Percentiles rank a stretch among this genome's conserved stretches.
phyloP scores from a whole-genome alignment of 768 basidiomycete species.

The Mrakia gelida region DNA sequence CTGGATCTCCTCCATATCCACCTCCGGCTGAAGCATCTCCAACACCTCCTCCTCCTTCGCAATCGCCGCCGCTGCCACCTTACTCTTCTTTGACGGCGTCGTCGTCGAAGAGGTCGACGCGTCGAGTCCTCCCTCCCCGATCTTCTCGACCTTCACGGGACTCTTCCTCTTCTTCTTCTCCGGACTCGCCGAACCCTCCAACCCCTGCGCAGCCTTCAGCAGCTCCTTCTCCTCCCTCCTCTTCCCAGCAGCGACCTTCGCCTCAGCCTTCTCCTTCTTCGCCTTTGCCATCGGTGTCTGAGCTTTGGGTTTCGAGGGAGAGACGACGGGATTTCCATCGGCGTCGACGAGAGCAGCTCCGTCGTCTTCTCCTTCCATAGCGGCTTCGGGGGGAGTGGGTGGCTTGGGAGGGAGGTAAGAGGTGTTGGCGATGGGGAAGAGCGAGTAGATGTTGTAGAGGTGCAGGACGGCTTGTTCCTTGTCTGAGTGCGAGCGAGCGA shows the following conservation, averaged over 20 bases:
- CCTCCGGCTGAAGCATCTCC: not conserved
- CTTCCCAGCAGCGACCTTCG: conserved; percentile 20
- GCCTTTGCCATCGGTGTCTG: conserved; percentile 31
- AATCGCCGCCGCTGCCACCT: not conserved
- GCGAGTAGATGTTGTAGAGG: conserved; percentile 31
- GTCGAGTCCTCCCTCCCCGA: not conserved
- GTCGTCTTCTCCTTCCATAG: conserved; percentile 21
- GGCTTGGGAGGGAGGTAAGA: conserved; percentile 31
- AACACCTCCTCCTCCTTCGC: not conserved
- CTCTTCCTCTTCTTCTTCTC: conserved; percentile 12
- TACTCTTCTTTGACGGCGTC: not conserved
- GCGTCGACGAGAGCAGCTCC: conserved; percentile 21
- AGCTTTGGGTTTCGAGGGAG: not conserved
- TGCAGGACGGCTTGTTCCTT: conserved; percentile 33
- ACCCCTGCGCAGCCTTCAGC: not conserved
- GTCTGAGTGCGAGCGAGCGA: not conserved
- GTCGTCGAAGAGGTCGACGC: not conserved
- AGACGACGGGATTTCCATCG: conserved; percentile 11
- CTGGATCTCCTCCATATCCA: not conserved
- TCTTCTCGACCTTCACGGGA: not conserved
- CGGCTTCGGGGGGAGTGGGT: conserved; percentile 6
- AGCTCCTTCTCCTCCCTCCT: conserved; percentile 9
- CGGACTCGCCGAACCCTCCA: not conserved
- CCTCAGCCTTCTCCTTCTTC: conserved; percentile 24
- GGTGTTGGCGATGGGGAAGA: conserved; percentile 20